Percentiles rank a stretch among this genome's conserved stretches.
These are phyloP conservation scores for Candida railenensis DNA, from an alignment of 805 yeast genomes.

Conservation along the genomic window DNA sequence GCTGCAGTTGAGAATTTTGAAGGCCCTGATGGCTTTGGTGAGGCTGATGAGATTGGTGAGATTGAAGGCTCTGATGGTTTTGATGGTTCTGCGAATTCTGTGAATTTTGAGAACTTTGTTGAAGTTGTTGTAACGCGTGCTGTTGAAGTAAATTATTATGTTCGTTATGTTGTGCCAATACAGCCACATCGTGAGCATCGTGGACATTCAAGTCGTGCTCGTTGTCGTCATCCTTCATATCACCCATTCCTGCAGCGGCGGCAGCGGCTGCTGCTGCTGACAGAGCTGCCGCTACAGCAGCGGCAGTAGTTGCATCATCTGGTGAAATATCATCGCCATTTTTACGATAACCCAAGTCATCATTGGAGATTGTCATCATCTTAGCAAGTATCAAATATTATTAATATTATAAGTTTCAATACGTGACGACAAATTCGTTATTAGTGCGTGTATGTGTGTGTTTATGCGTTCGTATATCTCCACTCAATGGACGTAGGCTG, in stretches of 20 bases:
- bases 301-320: conserved; percentile 22
- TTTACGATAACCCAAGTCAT: conserved; percentile 8
- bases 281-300: conserved; percentile 19
- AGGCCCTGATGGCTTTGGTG: conserved; percentile 10
- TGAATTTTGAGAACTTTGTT: conserved; percentile 3
- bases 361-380: conserved; percentile 14
- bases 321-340: conserved; percentile 10
- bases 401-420: too few relatives aligned
- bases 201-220: conserved; percentile 8
- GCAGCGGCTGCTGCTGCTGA: conserved; percentile 13
- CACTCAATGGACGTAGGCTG: too few relatives aligned
- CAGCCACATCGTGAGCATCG: conserved; percentile 5
- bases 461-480: too few relatives aligned
- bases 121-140: conserved; percentile 1
- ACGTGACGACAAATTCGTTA: too few relatives aligned
- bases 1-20: conserved; percentile 9
- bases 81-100: conserved; percentile 4
- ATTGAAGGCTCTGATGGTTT: conserved; percentile 1
- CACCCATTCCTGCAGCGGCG: conserved; percentile 14
- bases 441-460: too few relatives aligned
- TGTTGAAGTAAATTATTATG: conserved; percentile 4
- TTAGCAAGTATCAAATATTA: too few relatives aligned
- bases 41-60: conserved; percentile 12
- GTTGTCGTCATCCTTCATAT: conserved; percentile 13
- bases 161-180: conserved; percentile 4